A percentile compares a stretch with the other conserved stretches of the same genome.
Evolutionary conservation across 495 filamentous ascomycete species (phyloP).

Genomic region (Neurospora tetrasperma): DNA sequence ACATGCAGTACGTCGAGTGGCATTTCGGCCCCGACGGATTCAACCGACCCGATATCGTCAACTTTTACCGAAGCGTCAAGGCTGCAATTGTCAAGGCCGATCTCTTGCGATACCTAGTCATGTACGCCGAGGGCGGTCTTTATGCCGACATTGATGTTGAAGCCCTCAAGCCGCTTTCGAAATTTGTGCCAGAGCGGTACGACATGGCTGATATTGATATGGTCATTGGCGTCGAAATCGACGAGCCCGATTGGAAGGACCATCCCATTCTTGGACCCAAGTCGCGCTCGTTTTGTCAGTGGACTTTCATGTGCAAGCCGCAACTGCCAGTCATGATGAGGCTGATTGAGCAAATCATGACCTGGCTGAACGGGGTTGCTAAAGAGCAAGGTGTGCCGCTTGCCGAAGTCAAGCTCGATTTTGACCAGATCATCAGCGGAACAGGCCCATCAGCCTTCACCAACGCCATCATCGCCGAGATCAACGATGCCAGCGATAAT

Average conservation of each 20-base stretch:
- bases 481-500: constrained; percentile 28
- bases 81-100: constrained; percentile 52
- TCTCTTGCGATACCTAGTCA: constrained; percentile 47
- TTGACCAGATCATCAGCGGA: constrained; percentile 56
- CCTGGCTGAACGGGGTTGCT: constrained; percentile 47
- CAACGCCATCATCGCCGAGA: constrained; percentile 47
- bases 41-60: constrained; percentile 51
- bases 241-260: constrained; percentile 49
- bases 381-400: constrained; percentile 42
- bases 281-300: constrained; percentile 55
- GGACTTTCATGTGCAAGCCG: constrained; percentile 57
- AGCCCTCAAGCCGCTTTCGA: constrained; percentile 35
- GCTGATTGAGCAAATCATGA: constrained; percentile 49
- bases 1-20: constrained; percentile 46
- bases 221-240: constrained; percentile 56
- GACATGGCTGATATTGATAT: constrained; percentile 43
- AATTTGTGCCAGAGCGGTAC: constrained; percentile 44
- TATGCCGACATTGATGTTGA: constrained; percentile 52
- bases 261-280: constrained; percentile 53
- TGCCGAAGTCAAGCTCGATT: constrained; percentile 47
- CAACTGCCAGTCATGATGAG: constrained; percentile 51
- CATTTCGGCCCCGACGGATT: constrained; percentile 47
- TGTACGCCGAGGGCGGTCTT: constrained; percentile 47
- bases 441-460: constrained; percentile 61
- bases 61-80: constrained; percentile 45